These are phyloP conservation scores for Alternaria ventricosa DNA, from an alignment of 2,329 filamentous ascomycete species.

Conservation along the genomic window DNA sequence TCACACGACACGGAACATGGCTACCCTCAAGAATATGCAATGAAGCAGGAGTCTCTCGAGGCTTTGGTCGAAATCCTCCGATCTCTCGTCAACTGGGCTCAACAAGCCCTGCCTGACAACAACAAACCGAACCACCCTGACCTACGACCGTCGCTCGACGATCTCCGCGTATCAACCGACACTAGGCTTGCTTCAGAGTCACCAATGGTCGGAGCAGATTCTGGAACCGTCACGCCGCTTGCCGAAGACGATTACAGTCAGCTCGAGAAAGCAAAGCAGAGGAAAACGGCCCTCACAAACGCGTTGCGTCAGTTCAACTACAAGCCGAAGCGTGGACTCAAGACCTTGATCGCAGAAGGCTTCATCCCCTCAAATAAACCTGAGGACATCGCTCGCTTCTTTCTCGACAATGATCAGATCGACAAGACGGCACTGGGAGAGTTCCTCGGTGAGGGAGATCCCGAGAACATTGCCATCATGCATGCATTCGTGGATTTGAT, in stretches of 20 bases:
- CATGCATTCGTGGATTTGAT: slow-evolving; percentile 95
- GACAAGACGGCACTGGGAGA: slow-evolving; percentile 95
- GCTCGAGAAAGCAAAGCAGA: slow-evolving; percentile 91
- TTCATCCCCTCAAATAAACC: slow-evolving; percentile 84
- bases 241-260: slow-evolving; percentile 89
- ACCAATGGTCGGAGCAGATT: slow-evolving; percentile 63
- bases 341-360: slow-evolving; percentile 79
- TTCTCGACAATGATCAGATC: slow-evolving; percentile 80
- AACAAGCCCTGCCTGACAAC: slow-evolving; percentile 65
- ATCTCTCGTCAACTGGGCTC: slow-evolving; percentile 92
- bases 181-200: slow-evolving; percentile 66
- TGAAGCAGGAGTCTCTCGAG: slow-evolving; percentile 89
- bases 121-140: slow-evolving; percentile 53
- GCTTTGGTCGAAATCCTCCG: slow-evolving; percentile 86
- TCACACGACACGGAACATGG: slow-evolving; percentile 67
- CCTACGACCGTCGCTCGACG: slow-evolving; percentile 62
- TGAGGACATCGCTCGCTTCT: slow-evolving; percentile 82
- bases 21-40: slow-evolving; percentile 85
- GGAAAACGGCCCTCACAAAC: slow-evolving; percentile 89
- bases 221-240: slow-evolving; percentile 50
- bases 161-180: slow-evolving; percentile 78
- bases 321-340: slow-evolving; percentile 94
- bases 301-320: slow-evolving; percentile 94
- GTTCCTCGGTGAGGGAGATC: slow-evolving; percentile 90
- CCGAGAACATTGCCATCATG: slow-evolving; percentile 96